phyloP scores from a whole-genome alignment of 2,329 filamentous ascomycete species.

The Incumbomyces lentus region DNA sequence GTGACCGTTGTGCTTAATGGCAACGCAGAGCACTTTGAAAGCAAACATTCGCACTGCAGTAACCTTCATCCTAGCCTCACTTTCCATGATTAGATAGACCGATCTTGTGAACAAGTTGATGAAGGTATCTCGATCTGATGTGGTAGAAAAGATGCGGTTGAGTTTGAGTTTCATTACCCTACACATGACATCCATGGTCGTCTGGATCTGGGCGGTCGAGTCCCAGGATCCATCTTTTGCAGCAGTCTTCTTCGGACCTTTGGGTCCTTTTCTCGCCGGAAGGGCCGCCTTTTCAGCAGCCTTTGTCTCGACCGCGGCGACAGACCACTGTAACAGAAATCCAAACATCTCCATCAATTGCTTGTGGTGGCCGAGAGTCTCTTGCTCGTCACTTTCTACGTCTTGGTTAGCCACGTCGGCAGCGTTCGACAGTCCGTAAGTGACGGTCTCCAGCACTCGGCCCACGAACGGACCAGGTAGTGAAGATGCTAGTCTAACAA shows the following conservation, averaged over 20 bases:
- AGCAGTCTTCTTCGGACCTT: constrained; percentile 58
- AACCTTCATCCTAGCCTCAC: constrained; percentile 81
- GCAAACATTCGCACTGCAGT: constrained; percentile 88
- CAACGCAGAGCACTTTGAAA: constrained; percentile 93
- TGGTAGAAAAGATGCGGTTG: constrained; percentile 86
- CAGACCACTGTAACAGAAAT: constrained; percentile 89
- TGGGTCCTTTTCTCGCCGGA: constrained; percentile 61
- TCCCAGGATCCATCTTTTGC: constrained; percentile 75
- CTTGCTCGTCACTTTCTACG: constrained; percentile 84
- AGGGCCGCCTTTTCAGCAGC: constrained; percentile 79
- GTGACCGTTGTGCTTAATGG: constrained; percentile 95
- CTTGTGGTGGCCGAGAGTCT: constrained; percentile 76
- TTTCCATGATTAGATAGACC: constrained; percentile 88
- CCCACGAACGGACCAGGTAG: constrained; percentile 74
- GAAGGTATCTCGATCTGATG: constrained; percentile 91
- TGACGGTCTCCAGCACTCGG: constrained; percentile 85
- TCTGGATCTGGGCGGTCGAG: constrained; percentile 75
- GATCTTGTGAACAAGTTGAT: constrained; percentile 84
- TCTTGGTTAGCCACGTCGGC: constrained; percentile 77
- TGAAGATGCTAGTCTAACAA: constrained; percentile 62
- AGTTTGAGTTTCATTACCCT: constrained; percentile 91
- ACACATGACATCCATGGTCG: constrained; percentile 85
- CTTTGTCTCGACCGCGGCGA: constrained; percentile 88
- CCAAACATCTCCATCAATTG: constrained; percentile 86
- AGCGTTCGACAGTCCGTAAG: constrained; percentile 74